These are phyloP conservation scores for Candida orba DNA, from an alignment of 805 yeast species.

Conservation along the genomic window DNA sequence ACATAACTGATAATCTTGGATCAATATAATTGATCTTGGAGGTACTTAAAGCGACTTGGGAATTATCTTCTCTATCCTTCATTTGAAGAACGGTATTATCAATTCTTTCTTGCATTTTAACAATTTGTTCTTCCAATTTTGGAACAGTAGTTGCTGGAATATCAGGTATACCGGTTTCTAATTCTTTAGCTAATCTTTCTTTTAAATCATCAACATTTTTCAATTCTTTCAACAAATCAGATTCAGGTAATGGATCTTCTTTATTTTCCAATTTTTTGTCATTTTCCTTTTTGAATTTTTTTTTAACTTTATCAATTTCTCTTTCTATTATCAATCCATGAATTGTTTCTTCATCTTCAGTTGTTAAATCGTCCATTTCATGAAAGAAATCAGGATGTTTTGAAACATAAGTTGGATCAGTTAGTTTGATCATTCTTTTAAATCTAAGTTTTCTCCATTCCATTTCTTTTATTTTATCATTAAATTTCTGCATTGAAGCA, in stretches of 20 bases:
- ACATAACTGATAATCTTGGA: constrained; percentile 85
- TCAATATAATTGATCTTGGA: constrained; percentile 93
- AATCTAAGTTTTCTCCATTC: constrained; percentile 75
- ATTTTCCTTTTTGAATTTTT: constrained; percentile 68
- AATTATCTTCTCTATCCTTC: constrained; percentile 90
- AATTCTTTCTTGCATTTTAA: constrained; percentile 65
- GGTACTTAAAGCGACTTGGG: constrained; percentile 88
- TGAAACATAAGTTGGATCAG: constrained; percentile 47
- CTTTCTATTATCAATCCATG: constrained; percentile 54
- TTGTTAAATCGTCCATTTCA: constrained; percentile 59
- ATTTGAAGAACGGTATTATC: constrained; percentile 62
- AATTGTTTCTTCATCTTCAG: constrained; percentile 55
- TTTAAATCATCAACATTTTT: constrained; percentile 45
- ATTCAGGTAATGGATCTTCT: constrained; percentile 44
- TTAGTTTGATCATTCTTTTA: constrained; percentile 59
- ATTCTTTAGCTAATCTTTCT: constrained; percentile 48
- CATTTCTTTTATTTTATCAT: constrained; percentile 70
- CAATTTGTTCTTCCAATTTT: constrained; percentile 64
- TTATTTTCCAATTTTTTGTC: constrained; percentile 60
- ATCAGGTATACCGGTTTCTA: constrained; percentile 50
- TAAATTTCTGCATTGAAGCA: constrained; percentile 69
- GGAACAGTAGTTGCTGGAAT: constrained; percentile 48
- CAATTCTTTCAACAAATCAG: constrained; percentile 53
- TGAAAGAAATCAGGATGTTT: constrained; percentile 54
- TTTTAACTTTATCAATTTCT: constrained; percentile 56